Evolutionary conservation across 164 flowering plant species (phyloP), one percentile per base, ranked within the genome.

Genomic region (Kingdonia uniflora): DNA sequence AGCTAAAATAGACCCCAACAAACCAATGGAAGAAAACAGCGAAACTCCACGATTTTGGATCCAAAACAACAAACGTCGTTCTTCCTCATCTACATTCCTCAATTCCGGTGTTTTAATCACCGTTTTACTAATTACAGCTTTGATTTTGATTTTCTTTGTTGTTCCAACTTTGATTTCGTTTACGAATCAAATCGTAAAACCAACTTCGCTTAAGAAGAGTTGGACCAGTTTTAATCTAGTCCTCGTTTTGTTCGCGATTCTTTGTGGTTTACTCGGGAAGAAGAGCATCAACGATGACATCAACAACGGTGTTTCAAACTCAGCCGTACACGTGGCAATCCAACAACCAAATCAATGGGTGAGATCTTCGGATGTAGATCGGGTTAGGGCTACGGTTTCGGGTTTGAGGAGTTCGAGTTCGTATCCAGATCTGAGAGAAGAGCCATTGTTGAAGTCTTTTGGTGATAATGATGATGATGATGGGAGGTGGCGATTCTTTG

Each of bases 171-270:
- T 80, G 35, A 60, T 80, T 19, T 65, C 79, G 0, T 47, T 67
- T 58, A 42, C 73, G 14, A 60, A 74, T 19, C 75, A 76, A 1
- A 55, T 73, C 33, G 19, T 76, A 42, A 56, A 58, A 43, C 87
- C 86, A 2, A 51, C 12, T 20, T 49, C 71, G 8, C 76, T 89
- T 12, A 75, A 64, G 68, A 76, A 63, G 19, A 63, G 82, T 55
- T 86, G 94, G 94, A 88, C 84, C 24, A 65, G 74, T 1, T 52
- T 90, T 37, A 90, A 78, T 48, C 44, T 90, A 14, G 16, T 82
- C 4, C 68, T 90, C 0, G 91, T 90, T 6, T 21, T 80, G 44
- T 78, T 84, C 21, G 97, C 91, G 10, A 77, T 86, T 53, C 60
- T 84, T 17, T 84, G 82, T 47, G 97, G 95, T 13, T 49, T 86